Conservation (phyloP, 768 basidiomycete genomes). For the Exsudoporus frostii region DNA sequence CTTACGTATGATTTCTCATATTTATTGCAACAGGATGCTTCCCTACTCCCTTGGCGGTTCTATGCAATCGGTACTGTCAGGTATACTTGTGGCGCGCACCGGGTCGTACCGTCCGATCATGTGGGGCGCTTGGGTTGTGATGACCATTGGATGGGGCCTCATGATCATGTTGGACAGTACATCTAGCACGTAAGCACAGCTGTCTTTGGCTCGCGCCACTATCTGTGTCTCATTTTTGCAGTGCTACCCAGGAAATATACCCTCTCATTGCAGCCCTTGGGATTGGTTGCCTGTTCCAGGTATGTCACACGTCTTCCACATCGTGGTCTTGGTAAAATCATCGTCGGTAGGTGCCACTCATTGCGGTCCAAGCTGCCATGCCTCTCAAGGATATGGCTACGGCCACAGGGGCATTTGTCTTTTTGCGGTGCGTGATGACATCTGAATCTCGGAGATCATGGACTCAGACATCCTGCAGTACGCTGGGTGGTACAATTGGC, state of each 20-base stretch:
- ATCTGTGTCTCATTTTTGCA: conserved; percentile 9
- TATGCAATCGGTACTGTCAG: conserved; percentile 18
- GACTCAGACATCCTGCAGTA: conserved; percentile 37
- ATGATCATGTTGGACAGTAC: conserved; percentile 36
- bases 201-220: not conserved
- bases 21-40: conserved; percentile 30
- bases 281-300: conserved; percentile 36
- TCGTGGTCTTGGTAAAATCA: not conserved
- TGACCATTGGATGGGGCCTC: conserved; percentile 35
- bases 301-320: not conserved
- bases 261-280: conserved; percentile 34
- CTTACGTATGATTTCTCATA: not conserved
- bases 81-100: conserved; percentile 23
- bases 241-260: conserved; percentile 31
- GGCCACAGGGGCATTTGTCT: conserved; percentile 35
- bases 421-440: conserved; percentile 27
- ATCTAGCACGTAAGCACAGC: conserved; percentile 26
- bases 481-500: conserved; percentile 70
- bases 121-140: conserved; percentile 29
- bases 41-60: conserved; percentile 32
- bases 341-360: conserved; percentile 26
- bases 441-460: not conserved
- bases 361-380: conserved; percentile 44
- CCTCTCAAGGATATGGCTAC: conserved; percentile 45
- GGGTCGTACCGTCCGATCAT: conserved; percentile 33